A percentile compares a stretch with the other conserved stretches of the same genome.
Conservation (phyloP, 495 filamentous ascomycete species). For the Aspergillus indologenus region DNA sequence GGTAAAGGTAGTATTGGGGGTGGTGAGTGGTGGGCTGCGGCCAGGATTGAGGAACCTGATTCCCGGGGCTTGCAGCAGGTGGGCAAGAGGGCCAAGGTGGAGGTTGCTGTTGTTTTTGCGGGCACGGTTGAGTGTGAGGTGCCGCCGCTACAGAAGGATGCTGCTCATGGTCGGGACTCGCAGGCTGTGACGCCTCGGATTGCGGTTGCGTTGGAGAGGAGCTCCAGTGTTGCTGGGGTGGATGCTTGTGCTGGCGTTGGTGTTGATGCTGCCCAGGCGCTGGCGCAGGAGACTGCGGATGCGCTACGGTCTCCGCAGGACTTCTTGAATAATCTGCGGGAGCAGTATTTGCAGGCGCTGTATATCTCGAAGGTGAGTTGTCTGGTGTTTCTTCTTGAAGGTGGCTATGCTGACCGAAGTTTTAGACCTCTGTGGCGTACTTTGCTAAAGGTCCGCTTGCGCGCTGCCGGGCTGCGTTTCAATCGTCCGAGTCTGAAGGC, state of each 20-base stretch:
- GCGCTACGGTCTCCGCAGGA: conserved; percentile 55
- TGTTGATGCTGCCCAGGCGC: conserved; percentile 2
- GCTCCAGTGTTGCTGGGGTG: not conserved
- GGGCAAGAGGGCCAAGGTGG: not conserved
- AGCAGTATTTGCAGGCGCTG: conserved; percentile 82
- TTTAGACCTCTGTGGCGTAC: conserved; percentile 83
- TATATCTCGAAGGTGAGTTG: conserved; percentile 76
- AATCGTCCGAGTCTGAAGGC: conserved; percentile 49
- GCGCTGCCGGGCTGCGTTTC: conserved; percentile 76
- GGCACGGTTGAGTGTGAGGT: not conserved
- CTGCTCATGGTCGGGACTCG: not conserved
- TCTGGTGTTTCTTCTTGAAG: not conserved
- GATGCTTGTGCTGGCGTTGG: conserved; percentile 13
- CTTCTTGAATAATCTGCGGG: conserved; percentile 64
- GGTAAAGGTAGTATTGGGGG: no score
- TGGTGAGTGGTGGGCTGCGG: not conserved
- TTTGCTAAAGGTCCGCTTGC: conserved; percentile 95
- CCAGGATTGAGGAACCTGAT: not conserved
- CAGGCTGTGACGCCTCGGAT: no score
- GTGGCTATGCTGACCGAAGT: conserved; percentile 13
- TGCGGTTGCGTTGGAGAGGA: not conserved
- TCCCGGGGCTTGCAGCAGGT: not conserved
- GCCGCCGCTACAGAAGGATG: not conserved
- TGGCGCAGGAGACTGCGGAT: conserved; percentile 16
- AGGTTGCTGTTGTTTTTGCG: not conserved